Percentiles rank a stretch among this genome's conserved stretches.
These are phyloP conservation scores for Ophiostoma fasciatum DNA, from an alignment of 2,329 filamentous ascomycete genomes.

Conservation along the genomic window DNA sequence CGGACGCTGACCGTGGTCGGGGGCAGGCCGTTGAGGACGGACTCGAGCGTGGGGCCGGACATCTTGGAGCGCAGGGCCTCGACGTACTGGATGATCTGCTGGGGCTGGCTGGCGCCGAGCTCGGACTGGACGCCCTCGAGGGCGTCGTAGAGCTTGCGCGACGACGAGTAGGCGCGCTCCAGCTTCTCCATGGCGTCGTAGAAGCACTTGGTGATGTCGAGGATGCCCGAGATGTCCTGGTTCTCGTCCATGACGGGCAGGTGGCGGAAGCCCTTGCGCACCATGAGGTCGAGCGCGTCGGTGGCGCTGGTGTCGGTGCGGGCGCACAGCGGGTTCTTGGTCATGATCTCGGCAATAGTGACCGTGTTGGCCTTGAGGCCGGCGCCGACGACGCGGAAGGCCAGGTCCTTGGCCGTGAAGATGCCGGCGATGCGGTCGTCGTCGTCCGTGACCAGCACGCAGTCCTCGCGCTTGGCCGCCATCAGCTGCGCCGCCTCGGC, in stretches of 20 bases:
- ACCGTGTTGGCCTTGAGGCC: conserved; percentile 80
- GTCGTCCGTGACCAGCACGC: conserved; percentile 92
- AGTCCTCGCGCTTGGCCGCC: conserved; percentile 97
- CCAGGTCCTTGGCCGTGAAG: conserved; percentile 96
- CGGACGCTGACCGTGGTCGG: conserved; percentile 91
- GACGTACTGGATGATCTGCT: conserved; percentile 98
- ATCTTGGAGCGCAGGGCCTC: conserved; percentile 91
- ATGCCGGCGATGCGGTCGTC: conserved; percentile 97
- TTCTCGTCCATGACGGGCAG: conserved; percentile 99
- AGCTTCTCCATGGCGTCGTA: conserved; percentile 99
- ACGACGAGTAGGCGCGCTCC: conserved; percentile 92
- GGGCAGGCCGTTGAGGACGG: conserved; percentile 79
- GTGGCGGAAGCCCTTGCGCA: conserved; percentile 93
- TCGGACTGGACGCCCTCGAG: conserved; percentile 96
- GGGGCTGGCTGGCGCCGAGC: conserved; percentile 85
- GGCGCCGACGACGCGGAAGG: conserved; percentile 86
- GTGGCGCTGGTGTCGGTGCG: conserved; percentile 96
- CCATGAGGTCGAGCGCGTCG: conserved; percentile 94
- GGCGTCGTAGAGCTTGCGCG: conserved; percentile 94
- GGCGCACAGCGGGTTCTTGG: conserved; percentile 95
- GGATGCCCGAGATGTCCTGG: conserved; percentile 93
- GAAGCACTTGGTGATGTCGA: conserved; percentile 99
- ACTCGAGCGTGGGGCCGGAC: conserved; percentile 93
- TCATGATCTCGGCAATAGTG: conserved; percentile 98
- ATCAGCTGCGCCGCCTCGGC: conserved; percentile 95